These are phyloP conservation scores for Turnera subulata DNA, from an alignment of 345 rosid species.

Conservation along the genomic window DNA sequence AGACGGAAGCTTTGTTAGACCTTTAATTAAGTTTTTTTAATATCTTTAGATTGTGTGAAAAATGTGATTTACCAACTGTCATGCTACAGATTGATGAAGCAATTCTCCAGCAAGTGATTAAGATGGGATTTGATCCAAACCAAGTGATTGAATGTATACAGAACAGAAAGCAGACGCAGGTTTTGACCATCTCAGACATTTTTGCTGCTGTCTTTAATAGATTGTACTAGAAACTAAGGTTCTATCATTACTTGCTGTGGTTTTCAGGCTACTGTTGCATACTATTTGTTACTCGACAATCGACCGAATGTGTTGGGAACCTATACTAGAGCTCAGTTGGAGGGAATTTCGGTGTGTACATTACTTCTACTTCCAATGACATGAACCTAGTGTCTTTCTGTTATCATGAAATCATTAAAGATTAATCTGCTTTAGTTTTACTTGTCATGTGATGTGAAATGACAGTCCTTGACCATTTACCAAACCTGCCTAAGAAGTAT, in stretches of 20 bases:
- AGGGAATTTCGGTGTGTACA: slow-evolving; percentile 56
- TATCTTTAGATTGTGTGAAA: too few species aligned
- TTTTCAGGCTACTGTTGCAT: slow-evolving; percentile 91
- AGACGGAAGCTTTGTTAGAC: too few species aligned
- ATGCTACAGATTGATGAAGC: slow-evolving; percentile 96
- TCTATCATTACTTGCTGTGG: background rate
- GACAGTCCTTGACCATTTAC: too few species aligned
- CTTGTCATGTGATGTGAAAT: too few species aligned
- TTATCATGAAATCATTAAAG: too few species aligned
- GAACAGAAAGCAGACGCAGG: slow-evolving; percentile 76
- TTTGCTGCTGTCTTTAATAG: background rate
- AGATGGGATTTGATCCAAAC: slow-evolving; percentile 72
- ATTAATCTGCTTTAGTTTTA: too few species aligned
- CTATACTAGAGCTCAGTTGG: slow-evolving; percentile 74
- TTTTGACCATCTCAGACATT: slow-evolving; percentile 25
- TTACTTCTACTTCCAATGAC: background rate
- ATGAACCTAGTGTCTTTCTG: too few species aligned
- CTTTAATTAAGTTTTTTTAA: too few species aligned
- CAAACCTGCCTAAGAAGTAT: too few species aligned
- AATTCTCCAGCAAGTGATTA: slow-evolving; percentile 67
- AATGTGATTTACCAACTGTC: too few species aligned
- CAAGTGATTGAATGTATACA: slow-evolving; percentile 72
- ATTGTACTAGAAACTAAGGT: too few species aligned
- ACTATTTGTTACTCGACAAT: slow-evolving; percentile 80
- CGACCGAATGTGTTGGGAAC: slow-evolving; percentile 70